phyloP scores from a whole-genome alignment of 257 asterid species.

The Lycium ferocissimum region DNA sequence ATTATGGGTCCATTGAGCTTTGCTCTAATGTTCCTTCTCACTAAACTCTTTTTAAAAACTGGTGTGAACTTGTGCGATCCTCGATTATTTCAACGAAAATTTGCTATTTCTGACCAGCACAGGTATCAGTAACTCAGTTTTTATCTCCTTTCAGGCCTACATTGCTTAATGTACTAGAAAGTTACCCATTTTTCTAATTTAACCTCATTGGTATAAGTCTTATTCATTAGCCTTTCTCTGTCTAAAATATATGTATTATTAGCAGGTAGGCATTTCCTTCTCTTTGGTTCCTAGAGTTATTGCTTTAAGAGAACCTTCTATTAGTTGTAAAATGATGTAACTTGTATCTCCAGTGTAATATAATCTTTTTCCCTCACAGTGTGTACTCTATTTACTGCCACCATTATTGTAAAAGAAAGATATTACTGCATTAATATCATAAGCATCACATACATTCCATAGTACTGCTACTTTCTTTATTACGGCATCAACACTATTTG shows the following conservation, averaged over 20 bases:
- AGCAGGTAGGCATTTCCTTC: neutral
- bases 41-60: neutral
- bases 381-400: neutral
- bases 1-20: slow-evolving; percentile 75
- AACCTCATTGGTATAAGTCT: neutral
- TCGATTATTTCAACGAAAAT: neutral
- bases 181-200: neutral
- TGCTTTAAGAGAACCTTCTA: slow-evolving; percentile 26
- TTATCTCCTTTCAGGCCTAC: neutral
- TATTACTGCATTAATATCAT: neutral
- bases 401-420: neutral
- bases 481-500: neutral
- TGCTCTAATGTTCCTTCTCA: slow-evolving; percentile 46
- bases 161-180: neutral
- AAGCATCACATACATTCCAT: neutral
- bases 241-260: neutral
- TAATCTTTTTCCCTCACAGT: neutral
- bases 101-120: neutral
- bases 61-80: neutral
- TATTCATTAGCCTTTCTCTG: neutral
- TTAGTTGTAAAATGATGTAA: slow-evolving; percentile 1
- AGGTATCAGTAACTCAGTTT: neutral
- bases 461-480: neutral
- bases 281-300: slow-evolving; percentile 15
- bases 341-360: neutral